A percentile compares a stretch with the other conserved stretches of the same genome.
These are phyloP conservation scores for Dothiorella sarmentorum DNA, from an alignment of 2,329 filamentous ascomycete genomes.

Conservation along the genomic window DNA sequence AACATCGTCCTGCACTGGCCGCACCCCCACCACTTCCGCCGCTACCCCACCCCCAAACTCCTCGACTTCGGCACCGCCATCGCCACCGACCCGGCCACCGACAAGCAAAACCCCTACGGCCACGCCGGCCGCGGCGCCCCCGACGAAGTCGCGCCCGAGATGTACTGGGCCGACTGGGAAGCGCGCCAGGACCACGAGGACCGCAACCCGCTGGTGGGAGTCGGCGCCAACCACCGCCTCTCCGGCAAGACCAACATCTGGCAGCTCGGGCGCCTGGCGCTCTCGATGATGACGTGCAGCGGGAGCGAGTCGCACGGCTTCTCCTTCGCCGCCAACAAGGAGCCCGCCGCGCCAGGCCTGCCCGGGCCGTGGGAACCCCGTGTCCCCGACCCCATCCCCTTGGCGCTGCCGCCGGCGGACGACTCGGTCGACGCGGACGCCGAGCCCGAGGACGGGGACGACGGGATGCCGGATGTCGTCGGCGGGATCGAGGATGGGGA, in stretches of 20 bases:
- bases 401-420: not conserved
- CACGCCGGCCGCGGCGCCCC: not conserved
- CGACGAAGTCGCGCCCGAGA: not conserved
- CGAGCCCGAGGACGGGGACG: not conserved
- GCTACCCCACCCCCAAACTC: not conserved
- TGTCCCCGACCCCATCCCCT: too few species aligned
- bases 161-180: not conserved
- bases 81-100: not conserved
- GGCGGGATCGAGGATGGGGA: not conserved
- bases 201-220: not conserved
- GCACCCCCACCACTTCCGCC: not conserved
- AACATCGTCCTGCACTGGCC: conserved; percentile 23
- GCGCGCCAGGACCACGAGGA: not conserved
- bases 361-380: too few species aligned
- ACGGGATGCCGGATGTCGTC: not conserved
- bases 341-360: too few species aligned
- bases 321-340: not conserved
- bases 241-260: not conserved
- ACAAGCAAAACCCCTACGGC: not conserved
- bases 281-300: not conserved
- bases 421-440: not conserved
- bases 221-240: not conserved
- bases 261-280: not conserved
- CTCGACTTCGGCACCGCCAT: not conserved
- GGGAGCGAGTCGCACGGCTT: not conserved